Evolutionary conservation across 768 basidiomycete genomes (phyloP).

Genomic region (Amanita pallidorosea): DNA sequence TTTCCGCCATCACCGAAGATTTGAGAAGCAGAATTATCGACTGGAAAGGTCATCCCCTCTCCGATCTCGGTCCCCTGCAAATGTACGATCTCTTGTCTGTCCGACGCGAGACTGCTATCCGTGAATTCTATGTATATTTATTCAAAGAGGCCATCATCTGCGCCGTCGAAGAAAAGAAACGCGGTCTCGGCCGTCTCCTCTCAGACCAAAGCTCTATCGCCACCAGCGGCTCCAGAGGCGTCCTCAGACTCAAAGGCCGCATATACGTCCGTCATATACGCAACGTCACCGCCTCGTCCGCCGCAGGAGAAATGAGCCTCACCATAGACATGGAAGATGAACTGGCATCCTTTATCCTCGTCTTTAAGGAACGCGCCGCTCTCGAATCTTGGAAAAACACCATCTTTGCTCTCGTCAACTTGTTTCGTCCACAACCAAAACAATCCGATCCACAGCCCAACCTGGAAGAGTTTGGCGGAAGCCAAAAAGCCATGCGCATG

Average conservation of each 20-base stretch:
- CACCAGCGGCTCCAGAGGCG: conserved; percentile 43
- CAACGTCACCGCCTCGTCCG: conserved; percentile 71
- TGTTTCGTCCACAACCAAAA: conserved; percentile 40
- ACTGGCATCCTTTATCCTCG: conserved; percentile 90
- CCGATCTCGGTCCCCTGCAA: conserved; percentile 77
- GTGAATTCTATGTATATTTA: conserved; percentile 94
- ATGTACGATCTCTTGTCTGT: conserved; percentile 91
- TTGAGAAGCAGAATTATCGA: conserved; percentile 85
- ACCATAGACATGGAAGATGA: conserved; percentile 99
- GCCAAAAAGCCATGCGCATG: conserved; percentile 67
- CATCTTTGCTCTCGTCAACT: conserved; percentile 67
- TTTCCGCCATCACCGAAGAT: conserved; percentile 79
- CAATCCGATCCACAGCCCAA: conserved; percentile 32
- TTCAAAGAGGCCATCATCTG: conserved; percentile 98
- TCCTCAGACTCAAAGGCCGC: conserved; percentile 85
- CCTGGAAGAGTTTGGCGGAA: conserved; percentile 73
- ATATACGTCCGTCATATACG: conserved; percentile 95
- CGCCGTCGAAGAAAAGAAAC: conserved; percentile 93
- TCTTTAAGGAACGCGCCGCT: conserved; percentile 85
- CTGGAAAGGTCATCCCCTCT: conserved; percentile 92
- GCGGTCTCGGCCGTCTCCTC: conserved; percentile 64
- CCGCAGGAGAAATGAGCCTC: conserved; percentile 77
- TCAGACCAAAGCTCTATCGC: conserved; percentile 43
- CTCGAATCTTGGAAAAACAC: conserved; percentile 84
- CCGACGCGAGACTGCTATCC: conserved; percentile 77